phyloP scores from a whole-genome alignment of 129 eudicot species.

The Lactuca saligna region DNA sequence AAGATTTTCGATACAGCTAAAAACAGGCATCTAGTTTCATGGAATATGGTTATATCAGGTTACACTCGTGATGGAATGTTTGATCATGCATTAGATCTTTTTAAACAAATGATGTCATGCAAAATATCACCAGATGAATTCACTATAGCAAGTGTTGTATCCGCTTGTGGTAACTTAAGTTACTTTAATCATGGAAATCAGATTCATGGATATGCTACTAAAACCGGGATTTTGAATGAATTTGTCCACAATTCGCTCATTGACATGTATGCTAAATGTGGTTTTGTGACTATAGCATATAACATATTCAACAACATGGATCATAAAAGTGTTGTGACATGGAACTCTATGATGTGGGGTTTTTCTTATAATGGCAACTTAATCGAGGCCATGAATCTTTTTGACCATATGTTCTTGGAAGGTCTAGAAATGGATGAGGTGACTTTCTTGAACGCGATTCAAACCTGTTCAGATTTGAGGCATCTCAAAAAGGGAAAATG shows the following conservation, averaged over 20 bases:
- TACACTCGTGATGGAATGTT: slow-evolving; percentile 48
- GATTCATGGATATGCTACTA: slow-evolving; percentile 48
- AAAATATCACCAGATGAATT: slow-evolving; percentile 56
- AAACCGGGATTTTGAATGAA: slow-evolving; percentile 47
- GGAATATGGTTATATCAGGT: slow-evolving; percentile 75
- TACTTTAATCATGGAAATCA: slow-evolving; percentile 47
- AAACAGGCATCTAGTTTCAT: slow-evolving; percentile 46
- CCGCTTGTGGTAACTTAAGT: slow-evolving; percentile 54
- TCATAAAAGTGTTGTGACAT: slow-evolving; percentile 48
- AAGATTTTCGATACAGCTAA: slow-evolving; percentile 36
- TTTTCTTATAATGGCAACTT: slow-evolving; percentile 55
- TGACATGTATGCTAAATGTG: slow-evolving; percentile 72
- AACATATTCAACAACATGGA: slow-evolving; percentile 38
- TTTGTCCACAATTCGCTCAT: slow-evolving; percentile 69
- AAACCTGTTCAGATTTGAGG: slow-evolving; percentile 70
- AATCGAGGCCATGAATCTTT: slow-evolving; percentile 50
- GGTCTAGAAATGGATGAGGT: slow-evolving; percentile 62
- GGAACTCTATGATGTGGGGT: slow-evolving; percentile 86
- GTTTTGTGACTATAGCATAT: slow-evolving; percentile 45
- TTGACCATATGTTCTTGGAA: slow-evolving; percentile 46
- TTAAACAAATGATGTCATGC: slow-evolving; percentile 42
- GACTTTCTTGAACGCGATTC: slow-evolving; percentile 61
- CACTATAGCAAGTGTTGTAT: slow-evolving; percentile 58
- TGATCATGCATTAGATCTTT: slow-evolving; percentile 49
- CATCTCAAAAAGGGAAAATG: slow-evolving; percentile 63